Conservation (phyloP, 352 stramenopile species). For the Pythium aristosporum region DNA sequence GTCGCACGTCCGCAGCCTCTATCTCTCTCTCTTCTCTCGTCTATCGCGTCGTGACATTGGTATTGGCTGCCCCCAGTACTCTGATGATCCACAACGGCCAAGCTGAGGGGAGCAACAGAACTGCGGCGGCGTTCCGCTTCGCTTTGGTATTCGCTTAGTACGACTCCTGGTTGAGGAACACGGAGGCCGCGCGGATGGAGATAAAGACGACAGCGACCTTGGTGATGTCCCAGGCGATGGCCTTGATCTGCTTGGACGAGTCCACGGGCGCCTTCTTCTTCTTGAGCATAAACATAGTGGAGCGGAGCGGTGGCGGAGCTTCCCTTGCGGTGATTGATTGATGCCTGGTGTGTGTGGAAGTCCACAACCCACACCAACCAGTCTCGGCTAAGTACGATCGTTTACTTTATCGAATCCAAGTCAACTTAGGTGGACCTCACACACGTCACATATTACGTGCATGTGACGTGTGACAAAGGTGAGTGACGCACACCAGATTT, state of each 20-base stretch:
- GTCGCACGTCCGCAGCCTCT: neutral
- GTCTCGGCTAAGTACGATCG: slow-evolving; percentile 24
- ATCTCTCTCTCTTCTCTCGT: neutral
- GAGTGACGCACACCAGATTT: neutral
- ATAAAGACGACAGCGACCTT: slow-evolving; percentile 78
- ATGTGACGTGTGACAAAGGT: neutral
- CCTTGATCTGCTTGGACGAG: slow-evolving; percentile 73
- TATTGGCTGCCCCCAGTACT: too few relatives aligned
- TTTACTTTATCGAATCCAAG: neutral
- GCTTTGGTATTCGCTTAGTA: slow-evolving; percentile 10
- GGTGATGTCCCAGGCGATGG: slow-evolving; percentile 65
- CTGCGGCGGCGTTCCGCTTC: neutral
- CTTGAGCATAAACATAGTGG: slow-evolving; percentile 83
- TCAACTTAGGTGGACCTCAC: slow-evolving; percentile 9
- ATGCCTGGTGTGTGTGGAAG: neutral
- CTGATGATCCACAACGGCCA: too few relatives aligned
- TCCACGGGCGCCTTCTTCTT: slow-evolving; percentile 88
- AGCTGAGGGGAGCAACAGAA: too few relatives aligned
- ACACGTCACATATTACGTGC: slow-evolving; percentile 20
- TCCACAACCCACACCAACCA: slow-evolving; percentile 11
- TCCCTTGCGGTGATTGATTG: neutral
- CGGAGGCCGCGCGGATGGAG: slow-evolving; percentile 67
- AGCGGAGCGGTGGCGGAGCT: neutral
- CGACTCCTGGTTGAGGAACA: slow-evolving; percentile 65
- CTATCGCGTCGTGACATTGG: too few relatives aligned